Evolutionary conservation across 2,329 filamentous ascomycete species (phyloP).

Genomic region (Apiospora aurea): DNA sequence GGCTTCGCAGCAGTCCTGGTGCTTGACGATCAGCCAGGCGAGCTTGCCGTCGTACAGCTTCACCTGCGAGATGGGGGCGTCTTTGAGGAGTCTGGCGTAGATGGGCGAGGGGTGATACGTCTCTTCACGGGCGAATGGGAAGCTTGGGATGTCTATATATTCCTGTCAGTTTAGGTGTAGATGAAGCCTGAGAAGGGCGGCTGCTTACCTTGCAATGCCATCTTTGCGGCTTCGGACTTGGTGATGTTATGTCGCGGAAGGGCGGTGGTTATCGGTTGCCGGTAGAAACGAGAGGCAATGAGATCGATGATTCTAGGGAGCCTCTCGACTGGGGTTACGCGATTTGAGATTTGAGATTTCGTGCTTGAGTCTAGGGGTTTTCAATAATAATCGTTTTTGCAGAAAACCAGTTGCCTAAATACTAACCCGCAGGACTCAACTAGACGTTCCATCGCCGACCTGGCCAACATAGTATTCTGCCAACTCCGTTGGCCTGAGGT

Average conservation of each 20-base stretch:
- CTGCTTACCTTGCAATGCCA: neutral
- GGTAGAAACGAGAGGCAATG: neutral
- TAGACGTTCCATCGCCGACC: neutral
- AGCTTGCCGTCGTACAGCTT: constrained; percentile 24
- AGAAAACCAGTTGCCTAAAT: neutral
- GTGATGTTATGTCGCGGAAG: neutral
- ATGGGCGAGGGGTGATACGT: constrained; percentile 14
- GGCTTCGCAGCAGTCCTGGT: constrained; percentile 24
- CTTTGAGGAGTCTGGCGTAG: constrained; percentile 22
- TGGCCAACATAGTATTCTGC: neutral
- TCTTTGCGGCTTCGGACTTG: neutral
- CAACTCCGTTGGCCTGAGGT: too few species aligned
- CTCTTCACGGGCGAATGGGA: constrained; percentile 29
- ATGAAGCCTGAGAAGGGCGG: rapidly evolving
- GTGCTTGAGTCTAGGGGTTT: too few species aligned
- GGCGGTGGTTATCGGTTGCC: neutral
- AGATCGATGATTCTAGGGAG: too few species aligned
- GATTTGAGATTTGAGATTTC: neutral
- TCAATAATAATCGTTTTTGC: neutral
- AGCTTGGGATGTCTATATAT: neutral
- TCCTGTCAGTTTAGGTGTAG: neutral
- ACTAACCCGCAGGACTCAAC: neutral
- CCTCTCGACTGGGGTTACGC: neutral
- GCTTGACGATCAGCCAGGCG: constrained; percentile 27
- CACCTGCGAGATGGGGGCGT: constrained; percentile 26